phyloP scores from a whole-genome alignment of 768 basidiomycete species.

The Kwoniella sp. region DNA sequence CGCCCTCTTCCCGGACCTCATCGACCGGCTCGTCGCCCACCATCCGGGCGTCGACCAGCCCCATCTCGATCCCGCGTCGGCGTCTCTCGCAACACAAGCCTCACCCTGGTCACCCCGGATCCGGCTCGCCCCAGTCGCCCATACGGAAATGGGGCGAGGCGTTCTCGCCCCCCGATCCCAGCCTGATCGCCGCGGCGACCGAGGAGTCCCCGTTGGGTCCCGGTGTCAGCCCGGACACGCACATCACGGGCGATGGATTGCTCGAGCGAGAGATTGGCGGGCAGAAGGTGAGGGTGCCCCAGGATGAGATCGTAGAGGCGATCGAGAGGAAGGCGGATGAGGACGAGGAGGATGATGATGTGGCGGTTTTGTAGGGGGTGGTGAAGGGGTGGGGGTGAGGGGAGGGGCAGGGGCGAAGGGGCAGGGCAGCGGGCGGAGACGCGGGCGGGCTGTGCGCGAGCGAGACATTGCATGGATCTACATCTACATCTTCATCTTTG shows the following conservation, averaged over 20 bases:
- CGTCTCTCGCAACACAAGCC: conserved; percentile 1
- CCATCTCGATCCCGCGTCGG: conserved; percentile 11
- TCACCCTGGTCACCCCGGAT: conserved; percentile 7
- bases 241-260: conserved; percentile 36
- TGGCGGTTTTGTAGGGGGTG: no score
- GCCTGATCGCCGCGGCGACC: conserved; percentile 36
- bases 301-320: conserved; percentile 44
- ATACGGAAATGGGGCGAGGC: conserved; percentile 11
- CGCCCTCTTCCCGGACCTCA: not conserved
- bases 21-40: no score
- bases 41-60: not conserved
- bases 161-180: conserved; percentile 46
- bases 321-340: conserved; percentile 22
- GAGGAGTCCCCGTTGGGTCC: conserved; percentile 44
- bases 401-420: no score
- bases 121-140: not conserved
- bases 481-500: no score
- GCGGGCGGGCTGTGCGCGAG: no score
- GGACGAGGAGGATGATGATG: conserved; percentile 1
- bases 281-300: conserved; percentile 33
- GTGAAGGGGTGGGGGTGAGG: no score
- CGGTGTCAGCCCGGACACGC: conserved; percentile 43
- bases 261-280: conserved; percentile 41
- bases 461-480: no score
- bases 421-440: no score